phyloP scores from a whole-genome alignment of 495 filamentous ascomycete species.

The Penicilliopsis zonata region DNA sequence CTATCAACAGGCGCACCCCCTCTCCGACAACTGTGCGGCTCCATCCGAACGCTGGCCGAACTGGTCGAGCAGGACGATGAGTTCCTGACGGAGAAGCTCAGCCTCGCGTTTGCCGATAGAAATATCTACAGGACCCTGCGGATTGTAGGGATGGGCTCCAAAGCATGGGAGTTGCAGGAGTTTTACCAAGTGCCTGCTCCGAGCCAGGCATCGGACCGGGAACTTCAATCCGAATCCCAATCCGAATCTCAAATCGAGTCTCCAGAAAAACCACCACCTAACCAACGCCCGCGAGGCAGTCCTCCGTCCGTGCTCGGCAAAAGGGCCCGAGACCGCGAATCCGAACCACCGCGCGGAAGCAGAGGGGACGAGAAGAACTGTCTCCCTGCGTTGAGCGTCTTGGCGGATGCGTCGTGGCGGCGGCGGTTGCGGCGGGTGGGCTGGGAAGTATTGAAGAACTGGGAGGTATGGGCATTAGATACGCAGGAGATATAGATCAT shows the following conservation, averaged over 20 bases:
- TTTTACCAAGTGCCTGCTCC: constrained; percentile 18
- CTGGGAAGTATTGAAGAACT: constrained; percentile 30
- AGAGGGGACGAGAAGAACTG: neutral
- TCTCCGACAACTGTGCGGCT: neutral
- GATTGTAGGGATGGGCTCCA: constrained; percentile 28
- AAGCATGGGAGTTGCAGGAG: constrained; percentile 23
- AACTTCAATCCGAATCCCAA: too few species aligned
- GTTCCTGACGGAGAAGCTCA: constrained; percentile 18
- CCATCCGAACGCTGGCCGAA: constrained; percentile 16
- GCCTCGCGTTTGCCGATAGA: constrained; percentile 20
- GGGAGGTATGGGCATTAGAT: constrained; percentile 34
- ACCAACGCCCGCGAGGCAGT: too few species aligned
- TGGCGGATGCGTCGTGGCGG: constrained; percentile 12
- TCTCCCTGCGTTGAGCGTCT: constrained; percentile 1
- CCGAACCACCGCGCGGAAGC: neutral
- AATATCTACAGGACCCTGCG: constrained; percentile 22
- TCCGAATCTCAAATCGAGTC: too few species aligned
- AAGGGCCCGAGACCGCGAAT: constrained; percentile 11
- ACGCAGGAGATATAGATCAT: constrained; percentile 22
- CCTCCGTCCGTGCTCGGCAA: constrained; percentile 19
- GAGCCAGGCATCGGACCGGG: too few species aligned
- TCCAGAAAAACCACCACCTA: too few species aligned
- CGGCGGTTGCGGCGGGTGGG: constrained; percentile 22
- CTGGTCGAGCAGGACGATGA: constrained; percentile 28
- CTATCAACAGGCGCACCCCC: constrained; percentile 1